These are phyloP conservation scores for Funneliformis caledonium DNA, from an alignment of 371 early-diverging fungal genomes.

Conservation along the genomic window DNA sequence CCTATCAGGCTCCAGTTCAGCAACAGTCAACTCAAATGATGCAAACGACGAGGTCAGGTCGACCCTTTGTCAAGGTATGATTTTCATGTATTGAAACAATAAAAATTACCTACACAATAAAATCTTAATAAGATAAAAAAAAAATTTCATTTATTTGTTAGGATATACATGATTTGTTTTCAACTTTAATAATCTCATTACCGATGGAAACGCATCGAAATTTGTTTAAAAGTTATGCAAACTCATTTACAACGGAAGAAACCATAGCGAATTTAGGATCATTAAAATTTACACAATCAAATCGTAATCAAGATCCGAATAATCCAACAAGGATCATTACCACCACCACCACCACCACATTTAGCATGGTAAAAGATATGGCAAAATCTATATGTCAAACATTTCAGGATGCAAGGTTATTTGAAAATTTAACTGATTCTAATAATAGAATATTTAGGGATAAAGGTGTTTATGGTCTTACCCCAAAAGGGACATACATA, in stretches of 20 bases:
- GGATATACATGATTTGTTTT: slow-evolving; percentile 69
- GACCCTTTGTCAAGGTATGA: slow-evolving; percentile 51
- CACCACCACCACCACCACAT: slow-evolving; percentile 60
- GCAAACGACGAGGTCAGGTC: slow-evolving; percentile 51
- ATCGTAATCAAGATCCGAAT: slow-evolving; percentile 59
- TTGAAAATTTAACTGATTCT: slow-evolving; percentile 60
- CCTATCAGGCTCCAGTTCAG: slow-evolving; percentile 15
- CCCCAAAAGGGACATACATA: slow-evolving; percentile 63
- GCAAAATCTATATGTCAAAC: slow-evolving; percentile 66
- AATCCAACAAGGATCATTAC: slow-evolving; percentile 58
- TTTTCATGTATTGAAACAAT: not conserved
- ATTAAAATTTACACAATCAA: slow-evolving; percentile 59
- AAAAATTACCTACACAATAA: not conserved
- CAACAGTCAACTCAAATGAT: slow-evolving; percentile 41
- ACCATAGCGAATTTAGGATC: slow-evolving; percentile 59
- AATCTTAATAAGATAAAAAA: no score
- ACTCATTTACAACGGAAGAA: slow-evolving; percentile 65
- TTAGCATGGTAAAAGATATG: slow-evolving; percentile 65
- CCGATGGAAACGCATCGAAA: slow-evolving; percentile 62
- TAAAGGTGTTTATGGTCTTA: slow-evolving; percentile 62
- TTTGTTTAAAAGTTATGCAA: slow-evolving; percentile 61
- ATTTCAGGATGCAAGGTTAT: slow-evolving; percentile 62
- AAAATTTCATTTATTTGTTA: slow-evolving; percentile 37
- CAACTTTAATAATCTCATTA: slow-evolving; percentile 63
- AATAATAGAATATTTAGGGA: slow-evolving; percentile 57